These are phyloP conservation scores for Mallotus japonicus DNA, from an alignment of 441 rosid genomes.

Conservation along the genomic window DNA sequence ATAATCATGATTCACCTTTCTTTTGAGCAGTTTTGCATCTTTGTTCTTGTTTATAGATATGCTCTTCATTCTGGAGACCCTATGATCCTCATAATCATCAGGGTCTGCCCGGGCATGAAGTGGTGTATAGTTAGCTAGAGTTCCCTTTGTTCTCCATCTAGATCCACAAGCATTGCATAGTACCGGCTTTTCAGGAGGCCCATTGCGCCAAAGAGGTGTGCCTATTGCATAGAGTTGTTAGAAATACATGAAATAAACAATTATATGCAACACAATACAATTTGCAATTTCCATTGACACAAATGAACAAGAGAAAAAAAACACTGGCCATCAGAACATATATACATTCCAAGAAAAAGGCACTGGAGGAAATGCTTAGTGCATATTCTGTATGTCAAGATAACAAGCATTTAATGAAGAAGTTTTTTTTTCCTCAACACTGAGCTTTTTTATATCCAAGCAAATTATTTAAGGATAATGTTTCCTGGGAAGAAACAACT, in stretches of 20 bases:
- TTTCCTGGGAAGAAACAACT: not conserved
- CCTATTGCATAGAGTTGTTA: constrained; percentile 38
- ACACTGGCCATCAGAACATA: too few relatives aligned
- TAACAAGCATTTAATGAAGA: not conserved
- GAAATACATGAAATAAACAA: constrained; percentile 7
- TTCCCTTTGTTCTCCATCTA: constrained; percentile 98
- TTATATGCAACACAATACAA: not conserved
- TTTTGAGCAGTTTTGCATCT: constrained; percentile 63
- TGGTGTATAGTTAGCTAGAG: constrained; percentile 87
- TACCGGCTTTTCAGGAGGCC: constrained; percentile 99
- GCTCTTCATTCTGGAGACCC: constrained; percentile 57
- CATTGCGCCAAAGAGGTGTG: constrained; percentile 98
- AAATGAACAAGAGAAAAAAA: too few relatives aligned
- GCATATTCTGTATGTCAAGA: not conserved
- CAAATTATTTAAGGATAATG: not conserved
- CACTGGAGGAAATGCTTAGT: not conserved
- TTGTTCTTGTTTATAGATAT: constrained; percentile 63
- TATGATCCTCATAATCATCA: constrained; percentile 64
- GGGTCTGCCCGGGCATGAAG: constrained; percentile 84
- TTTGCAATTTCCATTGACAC: not conserved
- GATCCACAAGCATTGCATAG: constrained; percentile 99
- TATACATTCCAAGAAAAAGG: not conserved
- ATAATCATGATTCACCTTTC: constrained; percentile 60
- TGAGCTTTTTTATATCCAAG: not conserved
- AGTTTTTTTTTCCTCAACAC: not conserved